These are phyloP conservation scores for Candida ovalis DNA, from an alignment of 805 yeast genomes.

Conservation along the genomic window DNA sequence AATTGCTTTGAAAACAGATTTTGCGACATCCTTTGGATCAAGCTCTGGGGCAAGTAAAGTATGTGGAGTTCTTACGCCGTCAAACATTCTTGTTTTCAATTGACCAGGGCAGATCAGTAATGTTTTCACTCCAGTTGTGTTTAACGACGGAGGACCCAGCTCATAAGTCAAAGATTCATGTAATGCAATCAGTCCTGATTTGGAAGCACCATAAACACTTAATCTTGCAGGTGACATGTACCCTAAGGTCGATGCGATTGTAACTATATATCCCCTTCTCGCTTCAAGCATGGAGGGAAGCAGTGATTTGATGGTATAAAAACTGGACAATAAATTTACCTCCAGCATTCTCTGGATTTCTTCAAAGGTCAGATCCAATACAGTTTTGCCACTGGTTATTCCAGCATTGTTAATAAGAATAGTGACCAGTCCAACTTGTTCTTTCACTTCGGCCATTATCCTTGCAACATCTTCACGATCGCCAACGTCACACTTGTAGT, in stretches of 20 bases:
- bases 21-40: constrained; percentile 64
- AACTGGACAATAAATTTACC: constrained; percentile 68
- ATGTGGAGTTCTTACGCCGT: constrained; percentile 70
- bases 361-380: constrained; percentile 49
- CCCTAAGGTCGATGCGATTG: constrained; percentile 82
- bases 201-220: constrained; percentile 84
- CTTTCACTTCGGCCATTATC: constrained; percentile 37
- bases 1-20: constrained; percentile 49
- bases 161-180: constrained; percentile 80
- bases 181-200: constrained; percentile 78
- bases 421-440: constrained; percentile 56
- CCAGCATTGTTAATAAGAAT: constrained; percentile 87
- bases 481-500: constrained; percentile 70
- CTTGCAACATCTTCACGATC: constrained; percentile 40
- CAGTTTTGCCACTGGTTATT: constrained; percentile 52
- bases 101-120: constrained; percentile 87
- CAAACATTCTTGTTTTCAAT: constrained; percentile 69
- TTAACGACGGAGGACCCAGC: constrained; percentile 48
- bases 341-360: constrained; percentile 62
- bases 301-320: constrained; percentile 64
- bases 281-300: constrained; percentile 65
- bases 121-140: constrained; percentile 57
- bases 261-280: constrained; percentile 71
- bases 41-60: constrained; percentile 77
- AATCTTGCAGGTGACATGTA: constrained; percentile 79